Percentiles rank a stretch among this genome's conserved stretches.
Conservation (phyloP, 2,329 filamentous ascomycete genomes). For the Fusarium tjaetaba region DNA sequence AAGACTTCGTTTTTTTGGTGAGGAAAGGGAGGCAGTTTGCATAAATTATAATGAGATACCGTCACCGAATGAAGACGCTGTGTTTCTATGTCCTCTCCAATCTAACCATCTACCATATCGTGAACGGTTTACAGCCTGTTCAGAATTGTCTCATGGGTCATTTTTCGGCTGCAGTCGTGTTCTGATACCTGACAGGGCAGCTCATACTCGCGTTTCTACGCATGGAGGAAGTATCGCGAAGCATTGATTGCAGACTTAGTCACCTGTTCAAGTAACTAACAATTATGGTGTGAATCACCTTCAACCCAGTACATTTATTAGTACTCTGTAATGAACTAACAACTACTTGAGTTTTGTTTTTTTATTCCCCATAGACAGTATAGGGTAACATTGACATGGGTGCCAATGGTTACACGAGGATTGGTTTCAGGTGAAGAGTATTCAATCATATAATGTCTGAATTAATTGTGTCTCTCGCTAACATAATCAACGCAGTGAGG, state of each 20-base stretch:
- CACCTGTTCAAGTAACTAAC: background rate
- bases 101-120: background rate
- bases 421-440: background rate
- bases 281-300: background rate
- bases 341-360: background rate
- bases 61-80: slow-evolving; percentile 26
- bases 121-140: background rate
- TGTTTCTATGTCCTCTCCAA: background rate
- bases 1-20: slow-evolving; percentile 4
- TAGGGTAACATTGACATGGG: background rate
- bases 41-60: slow-evolving; percentile 33
- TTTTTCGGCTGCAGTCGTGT: background rate
- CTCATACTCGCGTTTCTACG: background rate
- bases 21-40: slow-evolving; percentile 12
- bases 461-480: background rate
- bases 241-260: background rate
- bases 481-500: background rate
- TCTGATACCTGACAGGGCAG: background rate
- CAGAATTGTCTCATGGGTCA: background rate
- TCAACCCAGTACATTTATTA: background rate
- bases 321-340: background rate
- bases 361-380: background rate
- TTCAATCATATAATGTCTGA: background rate
- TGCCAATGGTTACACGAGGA: background rate
- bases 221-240: background rate